phyloP scores from a whole-genome alignment of 108 stramenopile genomes.

The Tribonema minus region DNA sequence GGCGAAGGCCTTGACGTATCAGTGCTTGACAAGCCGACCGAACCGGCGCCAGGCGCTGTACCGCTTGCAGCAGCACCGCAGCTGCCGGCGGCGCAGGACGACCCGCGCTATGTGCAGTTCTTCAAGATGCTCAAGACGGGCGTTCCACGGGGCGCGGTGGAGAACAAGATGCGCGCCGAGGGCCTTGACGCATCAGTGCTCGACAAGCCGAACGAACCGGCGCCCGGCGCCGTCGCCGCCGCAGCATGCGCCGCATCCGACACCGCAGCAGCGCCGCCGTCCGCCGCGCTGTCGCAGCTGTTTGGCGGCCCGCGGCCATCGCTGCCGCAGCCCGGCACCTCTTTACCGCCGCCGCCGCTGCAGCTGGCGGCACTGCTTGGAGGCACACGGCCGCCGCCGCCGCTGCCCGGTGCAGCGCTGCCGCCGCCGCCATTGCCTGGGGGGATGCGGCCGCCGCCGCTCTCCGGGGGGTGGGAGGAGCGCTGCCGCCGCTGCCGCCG shows the following conservation, averaged over 20 bases:
- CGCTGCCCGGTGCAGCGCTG: not conserved
- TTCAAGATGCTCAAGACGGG: conserved; percentile 54
- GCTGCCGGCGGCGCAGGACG: conserved; percentile 42
- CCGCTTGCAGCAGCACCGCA: no score
- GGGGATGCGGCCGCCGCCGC: conserved; percentile 13
- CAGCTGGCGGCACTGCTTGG: not conserved
- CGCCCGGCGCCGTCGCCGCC: not conserved
- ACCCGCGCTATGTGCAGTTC: conserved; percentile 35
- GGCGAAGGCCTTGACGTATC: conserved; percentile 29
- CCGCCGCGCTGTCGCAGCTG: no score
- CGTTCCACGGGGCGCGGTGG: conserved; percentile 28
- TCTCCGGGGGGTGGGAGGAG: no score
- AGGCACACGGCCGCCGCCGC: conserved; percentile 1
- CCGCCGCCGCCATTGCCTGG: conserved; percentile 19
- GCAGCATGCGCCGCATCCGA: no score
- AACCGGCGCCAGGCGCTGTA: no score
- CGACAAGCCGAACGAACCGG: conserved; percentile 14
- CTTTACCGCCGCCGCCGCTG: no score
- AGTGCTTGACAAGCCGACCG: conserved; percentile 28
- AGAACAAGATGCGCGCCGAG: conserved; percentile 31
- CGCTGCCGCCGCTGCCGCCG: conserved; percentile 1
- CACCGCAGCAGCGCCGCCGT: no score
- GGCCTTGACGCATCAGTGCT: conserved; percentile 26
- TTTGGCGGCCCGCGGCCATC: no score
- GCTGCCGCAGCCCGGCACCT: no score